Evolutionary conservation across 331 rosid species (phyloP).

Genomic region (Acacia pycnantha): DNA sequence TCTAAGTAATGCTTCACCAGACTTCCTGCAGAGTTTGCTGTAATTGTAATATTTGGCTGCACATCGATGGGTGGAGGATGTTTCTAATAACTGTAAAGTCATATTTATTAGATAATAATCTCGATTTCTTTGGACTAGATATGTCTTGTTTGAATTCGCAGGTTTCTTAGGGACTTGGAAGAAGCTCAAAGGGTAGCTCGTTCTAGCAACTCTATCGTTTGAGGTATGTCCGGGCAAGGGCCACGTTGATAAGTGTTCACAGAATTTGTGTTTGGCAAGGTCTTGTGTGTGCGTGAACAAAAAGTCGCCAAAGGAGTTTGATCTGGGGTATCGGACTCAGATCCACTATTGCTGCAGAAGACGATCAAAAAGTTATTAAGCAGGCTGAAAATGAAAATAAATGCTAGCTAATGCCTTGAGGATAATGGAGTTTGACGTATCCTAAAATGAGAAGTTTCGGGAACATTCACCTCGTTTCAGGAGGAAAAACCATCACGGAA

Average conservation of each 20-base stretch:
- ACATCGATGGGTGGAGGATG: conserved; percentile 5
- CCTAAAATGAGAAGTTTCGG: conserved; percentile 14
- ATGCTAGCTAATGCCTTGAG: conserved; percentile 18
- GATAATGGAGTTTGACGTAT: conserved; percentile 13
- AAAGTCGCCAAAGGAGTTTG: conserved; percentile 29
- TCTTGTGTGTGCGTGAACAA: conserved; percentile 9
- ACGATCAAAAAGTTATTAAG: conserved; percentile 10
- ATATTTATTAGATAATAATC: neutral
- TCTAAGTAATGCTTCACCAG: neutral
- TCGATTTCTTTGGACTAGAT: neutral
- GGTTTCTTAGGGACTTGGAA: conserved; percentile 94
- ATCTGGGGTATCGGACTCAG: conserved; percentile 23
- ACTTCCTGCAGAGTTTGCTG: conserved; percentile 2
- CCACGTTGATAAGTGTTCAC: conserved; percentile 23
- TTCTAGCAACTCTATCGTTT: conserved; percentile 51
- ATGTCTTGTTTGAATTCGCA: conserved; percentile 29
- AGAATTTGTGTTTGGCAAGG: neutral
- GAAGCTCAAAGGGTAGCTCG: conserved; percentile 89
- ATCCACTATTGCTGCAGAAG: conserved; percentile 27
- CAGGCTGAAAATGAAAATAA: conserved; percentile 19
- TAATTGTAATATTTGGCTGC: neutral
- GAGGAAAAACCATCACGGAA: conserved; percentile 17
- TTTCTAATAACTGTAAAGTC: conserved; percentile 16
- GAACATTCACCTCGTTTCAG: conserved; percentile 17
- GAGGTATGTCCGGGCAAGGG: conserved; percentile 37